Percentiles rank a stretch among this genome's conserved stretches.
Conservation (phyloP, 2,329 filamentous ascomycete species). For the Cladosporium colombiae region DNA sequence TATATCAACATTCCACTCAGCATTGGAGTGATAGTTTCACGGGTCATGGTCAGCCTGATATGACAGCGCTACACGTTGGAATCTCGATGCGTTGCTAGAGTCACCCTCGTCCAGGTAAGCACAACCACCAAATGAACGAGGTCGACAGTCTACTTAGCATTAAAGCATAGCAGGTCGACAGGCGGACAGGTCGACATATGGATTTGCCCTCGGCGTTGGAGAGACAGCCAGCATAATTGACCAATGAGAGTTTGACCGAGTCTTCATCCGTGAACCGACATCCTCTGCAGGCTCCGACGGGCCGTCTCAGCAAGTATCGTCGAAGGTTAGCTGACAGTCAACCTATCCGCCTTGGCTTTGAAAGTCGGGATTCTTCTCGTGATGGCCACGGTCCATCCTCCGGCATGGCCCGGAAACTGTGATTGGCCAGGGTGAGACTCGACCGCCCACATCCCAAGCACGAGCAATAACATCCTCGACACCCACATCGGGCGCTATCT, state of each 20-base stretch:
- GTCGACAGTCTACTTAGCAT: conserved; percentile 6
- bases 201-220: too few relatives aligned
- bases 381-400: background rate
- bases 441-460: background rate
- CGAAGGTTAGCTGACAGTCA: conserved; percentile 12
- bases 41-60: conserved; percentile 2
- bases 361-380: background rate
- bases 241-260: background rate
- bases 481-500: background rate
- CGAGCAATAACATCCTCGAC: background rate
- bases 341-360: conserved; percentile 14
- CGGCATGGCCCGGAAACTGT: background rate
- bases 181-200: background rate
- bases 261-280: background rate
- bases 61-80: background rate
- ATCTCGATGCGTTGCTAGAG: background rate
- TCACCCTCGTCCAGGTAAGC: background rate
- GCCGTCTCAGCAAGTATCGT: background rate
- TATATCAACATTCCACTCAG: background rate
- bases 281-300: conserved; percentile 7
- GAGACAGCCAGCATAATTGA: background rate
- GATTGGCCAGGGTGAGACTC: conserved; percentile 14
- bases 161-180: background rate
- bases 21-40: background rate
- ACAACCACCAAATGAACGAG: background rate